Evolutionary conservation across 1,139 yeast genomes (phyloP), one percentile per base, ranked within the genome.

Genomic region (Blastobotrys illinoisensis): DNA sequence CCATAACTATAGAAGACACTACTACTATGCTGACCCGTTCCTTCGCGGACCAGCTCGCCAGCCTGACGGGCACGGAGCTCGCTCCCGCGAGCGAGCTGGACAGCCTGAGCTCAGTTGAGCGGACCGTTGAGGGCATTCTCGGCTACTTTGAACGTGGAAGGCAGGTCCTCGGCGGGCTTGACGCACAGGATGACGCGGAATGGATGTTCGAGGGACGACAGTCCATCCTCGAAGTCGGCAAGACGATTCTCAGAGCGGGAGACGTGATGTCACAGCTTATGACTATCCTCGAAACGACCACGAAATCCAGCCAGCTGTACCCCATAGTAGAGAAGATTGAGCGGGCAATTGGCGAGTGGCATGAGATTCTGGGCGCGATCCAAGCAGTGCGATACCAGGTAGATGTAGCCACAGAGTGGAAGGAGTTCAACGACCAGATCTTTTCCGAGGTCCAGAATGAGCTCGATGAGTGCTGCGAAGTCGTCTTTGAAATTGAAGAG

Each of bases 331-430:
- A 60, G 48, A 60, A 57, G 46, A 60, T 63, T 32, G 66, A 63
- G 46, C 48, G 46, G 44, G 61, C 64, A 1, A 58, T 62, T 9
- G 45, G 75, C 56, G 61, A 73, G 32, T 71, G 77, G 57, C 66
- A 75, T 46, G 74, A 74, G 3, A 73, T 78, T 23, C 76, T 77
- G 60, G 73, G 74, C 50, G 59, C 68, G 48, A 60, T 77, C 6
- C 64, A 74, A 6, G 60, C 70, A 1, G 66, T 76, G 40, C 79
- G 81, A 62, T 69, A 71, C 46, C 74, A 74, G 51, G 71, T 83
- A 9, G 86, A 81, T 56, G 70, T 84, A 7, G 76, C 86, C 1
- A 71, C 77, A 11, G 85, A 82, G 58, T 84, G 78, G 69, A 71
- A 76, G 52, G 95, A 86, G 62, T 73, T 86, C 44, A 76, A 74